Conservation (phyloP, 805 yeast genomes). For the Monosporozyma aquatica region DNA sequence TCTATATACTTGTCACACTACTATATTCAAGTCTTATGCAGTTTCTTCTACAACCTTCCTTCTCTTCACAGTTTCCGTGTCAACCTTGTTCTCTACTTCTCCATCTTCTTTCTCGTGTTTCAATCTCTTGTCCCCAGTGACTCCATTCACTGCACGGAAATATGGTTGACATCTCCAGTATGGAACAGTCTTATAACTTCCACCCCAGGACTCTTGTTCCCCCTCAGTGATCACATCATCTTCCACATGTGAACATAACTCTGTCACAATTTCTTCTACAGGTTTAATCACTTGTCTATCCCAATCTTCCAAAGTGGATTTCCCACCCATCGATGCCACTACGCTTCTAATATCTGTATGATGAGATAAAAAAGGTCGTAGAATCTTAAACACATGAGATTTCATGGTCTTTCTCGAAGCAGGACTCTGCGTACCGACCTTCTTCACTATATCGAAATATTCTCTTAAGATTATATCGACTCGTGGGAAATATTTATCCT, state of each 20-base stretch:
- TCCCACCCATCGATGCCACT: slow-evolving; percentile 45
- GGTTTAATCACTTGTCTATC: slow-evolving; percentile 45
- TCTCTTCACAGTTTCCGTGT: background rate
- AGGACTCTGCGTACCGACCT: slow-evolving; percentile 27
- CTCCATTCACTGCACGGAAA: slow-evolving; percentile 83
- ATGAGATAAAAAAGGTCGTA: slow-evolving; percentile 68
- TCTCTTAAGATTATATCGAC: slow-evolving; percentile 78
- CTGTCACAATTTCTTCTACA: slow-evolving; percentile 59
- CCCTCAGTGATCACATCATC: slow-evolving; percentile 43
- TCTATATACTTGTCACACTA: no score
- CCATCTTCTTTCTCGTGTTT: slow-evolving; percentile 7
- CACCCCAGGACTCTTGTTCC: slow-evolving; percentile 70
- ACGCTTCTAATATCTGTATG: slow-evolving; percentile 72
- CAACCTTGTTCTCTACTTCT: background rate
- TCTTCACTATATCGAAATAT: slow-evolving; percentile 73
- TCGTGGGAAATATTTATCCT: slow-evolving; percentile 70
- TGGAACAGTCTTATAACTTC: slow-evolving; percentile 70
- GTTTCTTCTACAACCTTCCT: background rate
- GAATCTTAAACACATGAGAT: slow-evolving; percentile 80
- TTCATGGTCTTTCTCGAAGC: slow-evolving; percentile 83
- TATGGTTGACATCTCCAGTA: slow-evolving; percentile 97
- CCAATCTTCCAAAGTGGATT: slow-evolving; percentile 39
- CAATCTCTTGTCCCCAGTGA: slow-evolving; percentile 38
- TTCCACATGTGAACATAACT: slow-evolving; percentile 48
- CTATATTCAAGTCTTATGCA: background rate